Percentiles rank a stretch among this genome's conserved stretches.
phyloP scores from a whole-genome alignment of 2,329 filamentous ascomycete genomes.

The Lachnellula occidentalis region DNA sequence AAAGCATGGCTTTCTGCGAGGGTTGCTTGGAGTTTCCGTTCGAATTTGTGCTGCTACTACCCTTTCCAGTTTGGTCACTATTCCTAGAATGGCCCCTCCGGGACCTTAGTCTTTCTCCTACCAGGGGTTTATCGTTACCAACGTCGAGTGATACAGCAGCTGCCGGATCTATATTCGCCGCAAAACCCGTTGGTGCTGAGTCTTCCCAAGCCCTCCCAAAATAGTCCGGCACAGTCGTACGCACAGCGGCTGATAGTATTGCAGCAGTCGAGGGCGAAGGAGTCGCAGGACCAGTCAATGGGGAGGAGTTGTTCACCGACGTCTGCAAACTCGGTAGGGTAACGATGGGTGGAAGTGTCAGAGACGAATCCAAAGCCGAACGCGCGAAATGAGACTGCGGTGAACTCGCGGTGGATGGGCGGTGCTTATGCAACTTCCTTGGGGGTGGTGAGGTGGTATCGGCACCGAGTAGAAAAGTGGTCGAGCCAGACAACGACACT shows the following conservation, averaged over 20 bases:
- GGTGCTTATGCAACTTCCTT: slow-evolving; percentile 24
- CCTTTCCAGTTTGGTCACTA: slow-evolving; percentile 41
- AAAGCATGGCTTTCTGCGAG: slow-evolving; percentile 92
- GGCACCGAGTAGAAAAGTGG: slow-evolving; percentile 11
- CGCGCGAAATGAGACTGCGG: slow-evolving; percentile 15
- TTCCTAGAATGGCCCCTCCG: slow-evolving; percentile 38
- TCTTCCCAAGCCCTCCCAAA: slow-evolving; percentile 28
- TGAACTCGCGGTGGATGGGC: slow-evolving; percentile 20
- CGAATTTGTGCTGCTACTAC: slow-evolving; percentile 39
- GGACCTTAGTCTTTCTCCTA: slow-evolving; percentile 12
- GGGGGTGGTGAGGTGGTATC: slow-evolving; percentile 18
- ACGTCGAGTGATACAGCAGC: slow-evolving; percentile 4
- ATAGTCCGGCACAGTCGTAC: slow-evolving; percentile 28
- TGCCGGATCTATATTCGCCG: slow-evolving; percentile 16
- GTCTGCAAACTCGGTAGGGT: slow-evolving; percentile 27
- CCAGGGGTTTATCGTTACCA: not conserved
- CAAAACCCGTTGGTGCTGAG: slow-evolving; percentile 21
- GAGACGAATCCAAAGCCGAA: slow-evolving; percentile 14
- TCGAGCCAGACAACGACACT: slow-evolving; percentile 13
- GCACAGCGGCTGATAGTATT: slow-evolving; percentile 29
- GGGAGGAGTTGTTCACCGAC: slow-evolving; percentile 22
- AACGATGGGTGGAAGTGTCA: slow-evolving; percentile 27
- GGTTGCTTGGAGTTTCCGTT: slow-evolving; percentile 39
- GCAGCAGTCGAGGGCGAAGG: slow-evolving; percentile 30
- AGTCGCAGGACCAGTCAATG: slow-evolving; percentile 24